Base-by-base conservation (phyloP, 2,329 filamentous ascomycete genomes). In the Monilinia fructigena region DNA sequence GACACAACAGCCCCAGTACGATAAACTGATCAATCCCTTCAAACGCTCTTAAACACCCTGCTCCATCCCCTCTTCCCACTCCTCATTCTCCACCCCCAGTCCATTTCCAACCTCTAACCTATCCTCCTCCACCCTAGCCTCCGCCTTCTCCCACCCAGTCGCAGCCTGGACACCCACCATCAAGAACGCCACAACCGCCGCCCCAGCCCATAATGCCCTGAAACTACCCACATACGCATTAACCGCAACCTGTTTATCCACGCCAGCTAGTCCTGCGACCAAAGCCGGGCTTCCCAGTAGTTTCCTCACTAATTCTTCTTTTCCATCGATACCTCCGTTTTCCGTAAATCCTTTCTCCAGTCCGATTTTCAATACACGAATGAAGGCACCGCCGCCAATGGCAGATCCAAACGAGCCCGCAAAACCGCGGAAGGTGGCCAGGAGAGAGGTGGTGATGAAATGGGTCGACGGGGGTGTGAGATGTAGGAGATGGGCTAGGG, bases 391-490 rank as follows among this genome's bases (percentile, higher is more conserved):
- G 3, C 92, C 91, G 2, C 91, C 90, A 58, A 94, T 89, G 0
- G 91, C 86, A 1, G 89, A 89, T 3, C 92, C 91, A 72, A 96
- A 95, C 62, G 87, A 90, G 18, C 91, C 91, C 0, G 90, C 90
- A 70, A 95, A 93, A 6, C 90, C 90, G 4, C 92, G 84, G 77
- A 94, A 94, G 0, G 91, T 96, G 38, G 89, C 86, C 4, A 94
- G 78, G 53, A 96, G 80, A 16, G 90, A 89, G 0, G 89, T 92
- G 3, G 89, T 86, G 60, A 95, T 86, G 73, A 90, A 92, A 72
- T 93, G 90, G 0, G 87, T 86, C 8, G 85, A 82, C 0, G 85
- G 81, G 0, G 81, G 80, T 0, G 89, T 90, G 6, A 94, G 81
- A 75, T 95, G 90, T 5, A 96, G 82, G 6, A 93, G 77, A 73